These are phyloP conservation scores for Heracleum sosnowskyi DNA, from an alignment of 129 eudicot species.

Conservation along the genomic window DNA sequence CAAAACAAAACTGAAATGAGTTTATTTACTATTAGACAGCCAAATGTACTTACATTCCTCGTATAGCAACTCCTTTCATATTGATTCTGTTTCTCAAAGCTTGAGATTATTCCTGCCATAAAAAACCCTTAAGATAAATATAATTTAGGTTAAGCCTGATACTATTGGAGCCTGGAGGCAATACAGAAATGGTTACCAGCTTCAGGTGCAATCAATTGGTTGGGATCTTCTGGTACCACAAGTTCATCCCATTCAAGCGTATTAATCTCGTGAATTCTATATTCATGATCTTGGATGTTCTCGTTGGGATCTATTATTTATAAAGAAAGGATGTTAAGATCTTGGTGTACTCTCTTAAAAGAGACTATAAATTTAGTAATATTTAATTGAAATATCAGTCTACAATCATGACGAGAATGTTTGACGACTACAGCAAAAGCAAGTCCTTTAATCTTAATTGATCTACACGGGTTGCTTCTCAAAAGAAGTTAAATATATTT, in stretches of 20 bases:
- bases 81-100: conserved; percentile 34
- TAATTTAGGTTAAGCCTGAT: neutral
- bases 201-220: conserved; percentile 27
- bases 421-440: neutral
- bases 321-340: neutral
- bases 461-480: neutral
- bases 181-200: conserved; percentile 27
- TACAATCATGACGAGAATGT: neutral
- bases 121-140: neutral
- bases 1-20: neutral
- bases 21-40: neutral
- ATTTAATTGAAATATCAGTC: neutral
- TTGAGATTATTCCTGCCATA: conserved; percentile 29
- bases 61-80: conserved; percentile 31
- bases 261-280: conserved; percentile 77
- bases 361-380: neutral
- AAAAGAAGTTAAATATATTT: neutral
- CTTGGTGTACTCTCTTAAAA: neutral
- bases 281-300: conserved; percentile 48
- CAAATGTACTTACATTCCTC: conserved; percentile 38
- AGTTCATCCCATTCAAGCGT: conserved; percentile 99
- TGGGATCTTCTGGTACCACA: conserved; percentile 50
- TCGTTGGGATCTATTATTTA: conserved; percentile 36
- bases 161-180: conserved; percentile 1
- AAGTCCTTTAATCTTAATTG: neutral